A percentile compares a stretch with the other conserved stretches of the same genome.
Evolutionary conservation across 2,329 filamentous ascomycete species (phyloP).

Genomic region (Aspergillus sp.): DNA sequence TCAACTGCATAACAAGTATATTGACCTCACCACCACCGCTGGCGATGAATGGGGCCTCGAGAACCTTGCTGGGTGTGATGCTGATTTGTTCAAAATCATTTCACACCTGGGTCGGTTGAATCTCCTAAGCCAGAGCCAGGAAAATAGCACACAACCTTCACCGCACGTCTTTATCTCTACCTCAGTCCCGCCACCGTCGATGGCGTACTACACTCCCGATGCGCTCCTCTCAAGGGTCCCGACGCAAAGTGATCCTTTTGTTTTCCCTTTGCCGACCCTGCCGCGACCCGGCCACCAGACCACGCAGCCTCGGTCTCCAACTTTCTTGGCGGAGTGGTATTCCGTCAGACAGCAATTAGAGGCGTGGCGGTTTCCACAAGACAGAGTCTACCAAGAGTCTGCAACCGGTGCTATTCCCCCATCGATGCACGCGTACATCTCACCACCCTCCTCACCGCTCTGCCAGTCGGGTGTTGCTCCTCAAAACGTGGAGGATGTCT

Average conservation of each 20-base stretch:
- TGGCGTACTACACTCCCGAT: slow-evolving; percentile 30
- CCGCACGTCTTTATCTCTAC: slow-evolving; percentile 18
- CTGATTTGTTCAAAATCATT: slow-evolving; percentile 81
- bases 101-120: slow-evolving; percentile 82
- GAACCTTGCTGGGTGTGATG: slow-evolving; percentile 84
- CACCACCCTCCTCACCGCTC: slow-evolving; percentile 27
- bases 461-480: slow-evolving; percentile 44
- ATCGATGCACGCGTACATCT: slow-evolving; percentile 27
- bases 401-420: slow-evolving; percentile 11
- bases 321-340: slow-evolving; percentile 87
- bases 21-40: slow-evolving; percentile 64
- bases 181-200: slow-evolving; percentile 34
- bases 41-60: slow-evolving; percentile 73
- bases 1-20: slow-evolving; percentile 65
- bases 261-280: slow-evolving; percentile 34
- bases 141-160: slow-evolving; percentile 24
- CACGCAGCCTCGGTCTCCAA: slow-evolving; percentile 24
- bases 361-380: slow-evolving; percentile 71
- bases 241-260: slow-evolving; percentile 41
- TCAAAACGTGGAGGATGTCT: slow-evolving; percentile 69
- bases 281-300: slow-evolving; percentile 21
- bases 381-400: slow-evolving; percentile 19
- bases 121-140: slow-evolving; percentile 70
- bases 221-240: slow-evolving; percentile 18
- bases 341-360: slow-evolving; percentile 74